Conservation (phyloP, 148 eudicot genomes). For the Rhododendron molle region DNA sequence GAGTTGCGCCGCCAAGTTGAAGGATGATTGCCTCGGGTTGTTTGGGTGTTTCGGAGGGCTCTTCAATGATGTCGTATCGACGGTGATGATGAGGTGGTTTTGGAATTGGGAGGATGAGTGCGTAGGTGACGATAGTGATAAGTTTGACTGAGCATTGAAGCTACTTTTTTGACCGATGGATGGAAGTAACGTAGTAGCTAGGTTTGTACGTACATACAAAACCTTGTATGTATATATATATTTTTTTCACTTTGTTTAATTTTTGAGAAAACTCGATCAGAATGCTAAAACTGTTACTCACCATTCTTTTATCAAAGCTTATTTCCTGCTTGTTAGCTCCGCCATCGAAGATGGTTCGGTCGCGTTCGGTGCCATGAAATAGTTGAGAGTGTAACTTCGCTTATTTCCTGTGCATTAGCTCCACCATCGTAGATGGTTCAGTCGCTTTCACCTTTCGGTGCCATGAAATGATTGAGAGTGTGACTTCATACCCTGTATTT, state of each 20-base stretch:
- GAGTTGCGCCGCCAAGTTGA: slow-evolving; percentile 9
- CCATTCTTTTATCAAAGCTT: too few species aligned
- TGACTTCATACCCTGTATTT: too few species aligned
- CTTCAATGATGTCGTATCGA: slow-evolving; percentile 13
- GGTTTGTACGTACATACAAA: neutral
- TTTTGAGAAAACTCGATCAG: neutral
- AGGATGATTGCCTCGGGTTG: slow-evolving; percentile 18
- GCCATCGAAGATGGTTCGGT: too few species aligned
- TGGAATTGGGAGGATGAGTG: neutral
- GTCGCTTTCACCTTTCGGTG: neutral
- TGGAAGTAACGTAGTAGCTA: neutral
- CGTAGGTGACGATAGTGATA: neutral
- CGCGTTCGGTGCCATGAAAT: too few species aligned
- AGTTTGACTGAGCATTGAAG: neutral
- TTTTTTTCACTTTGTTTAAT: neutral
- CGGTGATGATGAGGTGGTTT: neutral
- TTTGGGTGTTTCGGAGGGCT: slow-evolving; percentile 22
- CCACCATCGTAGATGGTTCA: neutral
- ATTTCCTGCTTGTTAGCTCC: neutral
- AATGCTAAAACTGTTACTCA: too few species aligned
- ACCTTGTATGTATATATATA: too few species aligned
- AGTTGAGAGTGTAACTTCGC: too few species aligned
- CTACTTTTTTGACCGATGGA: slow-evolving; percentile 7
- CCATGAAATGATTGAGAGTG: too few species aligned
- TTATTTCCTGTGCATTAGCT: neutral